Evolutionary conservation across 192 early-diverging fungal species (phyloP), one percentile per base, ranked within the genome.

Genomic region (Jimgerdemannia lactiflua): DNA sequence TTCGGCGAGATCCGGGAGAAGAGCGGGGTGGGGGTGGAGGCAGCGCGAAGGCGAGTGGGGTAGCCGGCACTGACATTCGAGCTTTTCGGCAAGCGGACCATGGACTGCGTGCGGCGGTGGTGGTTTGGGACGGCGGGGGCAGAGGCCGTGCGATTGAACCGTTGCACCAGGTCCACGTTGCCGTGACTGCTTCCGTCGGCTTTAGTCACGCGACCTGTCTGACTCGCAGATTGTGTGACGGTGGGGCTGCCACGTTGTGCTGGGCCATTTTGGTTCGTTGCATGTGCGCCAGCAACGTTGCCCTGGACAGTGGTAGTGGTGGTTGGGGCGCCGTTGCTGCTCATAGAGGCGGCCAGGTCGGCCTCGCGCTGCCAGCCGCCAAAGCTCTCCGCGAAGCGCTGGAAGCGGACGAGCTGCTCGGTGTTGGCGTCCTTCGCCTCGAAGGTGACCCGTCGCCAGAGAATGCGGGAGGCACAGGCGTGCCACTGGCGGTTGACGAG

Each of bases 401-500:
- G 54, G 40, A 83, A 83, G 4, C n/a, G 67, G 17, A 8, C 67
- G 4, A 67, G 40, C 18, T 44, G 63, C n/a, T 64, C 69, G 19
- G 70, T 41, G 59, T 79, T 71, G 40, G 63, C 63, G 65, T 69
- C 65, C 11, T 19, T 75, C 40, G 76, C 81, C 10, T 83, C 81
- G 74, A 83, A 83, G 17, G 64, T 40, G 0, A 79, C 18, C 17
- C 67, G 49, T 19, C 73, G 72, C 81, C 81, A 83, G 39, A 77
- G 68, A 14, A 77, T 39, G 40, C 81, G 75, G 20, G 78, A 70
- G 4, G 75, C 78, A 65, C 78, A 79, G 67, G 76, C 76, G 65
- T 83, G 75, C 78, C 81, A 83, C 7, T 77, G 39, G 29, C 64
- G 40, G 29, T 83, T 83, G 3, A 83, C 81, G 20, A 67, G 19